These are phyloP conservation scores for Pseudogymnoascus sp. DNA, from an alignment of 2,329 filamentous ascomycete species.

Conservation along the genomic window DNA sequence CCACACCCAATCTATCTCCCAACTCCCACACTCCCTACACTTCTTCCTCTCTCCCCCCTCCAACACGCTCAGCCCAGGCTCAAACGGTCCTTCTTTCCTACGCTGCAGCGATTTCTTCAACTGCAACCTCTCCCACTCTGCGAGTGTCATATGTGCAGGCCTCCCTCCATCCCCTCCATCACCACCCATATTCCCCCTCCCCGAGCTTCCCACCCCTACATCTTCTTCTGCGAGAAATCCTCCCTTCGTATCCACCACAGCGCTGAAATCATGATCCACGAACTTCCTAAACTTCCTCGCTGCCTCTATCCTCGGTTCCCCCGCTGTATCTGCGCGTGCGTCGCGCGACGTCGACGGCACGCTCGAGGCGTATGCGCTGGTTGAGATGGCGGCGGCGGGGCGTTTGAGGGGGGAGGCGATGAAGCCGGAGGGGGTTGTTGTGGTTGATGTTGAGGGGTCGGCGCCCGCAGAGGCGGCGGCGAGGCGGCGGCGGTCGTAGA, in stretches of 20 bases:
- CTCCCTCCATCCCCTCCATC: constrained; percentile 49
- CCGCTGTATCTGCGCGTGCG: constrained; percentile 40
- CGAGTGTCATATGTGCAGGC: constrained; percentile 78
- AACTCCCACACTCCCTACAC: constrained; percentile 71
- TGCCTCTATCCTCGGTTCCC: constrained; percentile 36
- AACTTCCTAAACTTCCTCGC: constrained; percentile 86
- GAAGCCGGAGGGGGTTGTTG: constrained; percentile 57
- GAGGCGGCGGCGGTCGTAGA: neutral
- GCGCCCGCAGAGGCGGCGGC: constrained; percentile 21
- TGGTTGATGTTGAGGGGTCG: constrained; percentile 31
- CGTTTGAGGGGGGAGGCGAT: constrained; percentile 65
- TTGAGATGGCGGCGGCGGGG: constrained; percentile 54
- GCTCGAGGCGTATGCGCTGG: constrained; percentile 27
- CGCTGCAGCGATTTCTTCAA: constrained; percentile 62
- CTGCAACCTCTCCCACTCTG: constrained; percentile 84
- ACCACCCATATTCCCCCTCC: constrained; percentile 31
- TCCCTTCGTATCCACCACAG: constrained; percentile 97
- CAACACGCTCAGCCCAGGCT: constrained; percentile 76
- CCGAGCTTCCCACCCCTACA: constrained; percentile 77
- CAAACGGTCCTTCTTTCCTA: constrained; percentile 72
- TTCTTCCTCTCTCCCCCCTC: constrained; percentile 57
- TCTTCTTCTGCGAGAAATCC: constrained; percentile 88
- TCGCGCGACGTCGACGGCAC: constrained; percentile 58
- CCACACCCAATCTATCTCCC: constrained; percentile 95
- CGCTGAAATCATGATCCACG: constrained; percentile 95